Percentiles rank a stretch among this genome's conserved stretches.
Evolutionary conservation across 805 yeast species (phyloP).

Genomic region (Kodamaea laetipori): DNA sequence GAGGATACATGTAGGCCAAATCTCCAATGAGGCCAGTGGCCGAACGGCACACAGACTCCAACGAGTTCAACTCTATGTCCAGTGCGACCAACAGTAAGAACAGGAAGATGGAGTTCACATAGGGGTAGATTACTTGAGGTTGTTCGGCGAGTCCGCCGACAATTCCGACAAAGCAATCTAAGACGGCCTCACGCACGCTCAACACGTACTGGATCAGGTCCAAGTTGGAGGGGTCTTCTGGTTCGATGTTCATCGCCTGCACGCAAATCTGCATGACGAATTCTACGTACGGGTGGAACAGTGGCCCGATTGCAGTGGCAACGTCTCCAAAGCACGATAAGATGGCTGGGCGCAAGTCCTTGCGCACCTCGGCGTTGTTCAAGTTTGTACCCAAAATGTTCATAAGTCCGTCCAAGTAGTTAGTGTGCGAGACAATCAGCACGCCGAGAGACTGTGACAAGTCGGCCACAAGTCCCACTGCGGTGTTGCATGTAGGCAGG

Average conservation of each 20-base stretch:
- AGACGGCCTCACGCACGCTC: constrained; percentile 78
- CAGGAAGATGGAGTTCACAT: constrained; percentile 67
- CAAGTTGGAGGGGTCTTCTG: constrained; percentile 60
- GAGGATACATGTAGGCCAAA: constrained; percentile 81
- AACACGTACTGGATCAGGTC: constrained; percentile 79
- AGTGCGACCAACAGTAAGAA: constrained; percentile 62
- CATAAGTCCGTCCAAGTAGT: constrained; percentile 82
- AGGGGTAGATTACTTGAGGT: constrained; percentile 66
- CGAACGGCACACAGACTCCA: constrained; percentile 75
- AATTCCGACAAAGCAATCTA: constrained; percentile 94
- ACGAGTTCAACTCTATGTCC: constrained; percentile 60
- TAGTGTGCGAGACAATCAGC: constrained; percentile 49
- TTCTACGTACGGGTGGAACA: constrained; percentile 72
- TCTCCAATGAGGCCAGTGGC: constrained; percentile 93
- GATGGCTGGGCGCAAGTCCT: constrained; percentile 84
- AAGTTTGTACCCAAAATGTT: constrained; percentile 74
- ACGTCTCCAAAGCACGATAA: constrained; percentile 94
- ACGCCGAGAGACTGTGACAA: constrained; percentile 85
- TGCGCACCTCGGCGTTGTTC: constrained; percentile 64
- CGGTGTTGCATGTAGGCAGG: constrained; percentile 80
- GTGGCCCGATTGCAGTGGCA: constrained; percentile 81
- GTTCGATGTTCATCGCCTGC: constrained; percentile 61
- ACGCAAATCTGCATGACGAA: constrained; percentile 79
- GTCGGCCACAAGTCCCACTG: constrained; percentile 95
- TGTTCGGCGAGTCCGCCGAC: constrained; percentile 81